Percentiles rank a stretch among this genome's conserved stretches.
Conservation (phyloP, 306 rosid species). For the Nissolia schottii region DNA sequence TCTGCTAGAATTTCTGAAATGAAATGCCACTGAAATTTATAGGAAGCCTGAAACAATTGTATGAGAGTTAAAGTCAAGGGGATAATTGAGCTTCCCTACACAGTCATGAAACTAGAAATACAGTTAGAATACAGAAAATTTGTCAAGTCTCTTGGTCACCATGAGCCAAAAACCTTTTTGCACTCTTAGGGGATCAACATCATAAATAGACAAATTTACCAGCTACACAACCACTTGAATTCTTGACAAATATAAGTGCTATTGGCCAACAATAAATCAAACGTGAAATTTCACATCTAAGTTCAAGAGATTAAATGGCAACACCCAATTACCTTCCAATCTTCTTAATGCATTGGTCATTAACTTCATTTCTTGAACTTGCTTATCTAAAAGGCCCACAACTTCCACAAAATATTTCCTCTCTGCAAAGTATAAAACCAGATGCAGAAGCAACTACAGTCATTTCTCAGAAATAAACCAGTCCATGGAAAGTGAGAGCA, state of each 20-base stretch:
- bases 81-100: neutral
- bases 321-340: slow-evolving; percentile 69
- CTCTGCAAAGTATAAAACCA: slow-evolving; percentile 49
- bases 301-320: slow-evolving; percentile 24
- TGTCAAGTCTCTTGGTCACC: slow-evolving; percentile 13
- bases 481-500: neutral
- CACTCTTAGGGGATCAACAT: neutral
- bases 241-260: neutral
- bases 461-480: slow-evolving; percentile 8
- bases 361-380: slow-evolving; percentile 86
- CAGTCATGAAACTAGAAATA: slow-evolving; percentile 11
- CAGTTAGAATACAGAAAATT: neutral
- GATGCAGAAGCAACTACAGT: slow-evolving; percentile 16
- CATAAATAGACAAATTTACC: neutral
- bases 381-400: slow-evolving; percentile 56
- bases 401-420: slow-evolving; percentile 54
- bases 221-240: neutral
- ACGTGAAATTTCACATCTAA: neutral
- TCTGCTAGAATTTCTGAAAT: slow-evolving; percentile 6
- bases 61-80: neutral
- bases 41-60: neutral
- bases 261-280: slow-evolving; percentile 21
- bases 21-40: slow-evolving; percentile 5
- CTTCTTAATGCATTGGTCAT: slow-evolving; percentile 69
- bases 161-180: neutral